A percentile compares a stretch with the other conserved stretches of the same genome.
These are phyloP conservation scores for Dothistroma septosporum DNA, from an alignment of 2,329 filamentous ascomycete species.

Conservation along the genomic window DNA sequence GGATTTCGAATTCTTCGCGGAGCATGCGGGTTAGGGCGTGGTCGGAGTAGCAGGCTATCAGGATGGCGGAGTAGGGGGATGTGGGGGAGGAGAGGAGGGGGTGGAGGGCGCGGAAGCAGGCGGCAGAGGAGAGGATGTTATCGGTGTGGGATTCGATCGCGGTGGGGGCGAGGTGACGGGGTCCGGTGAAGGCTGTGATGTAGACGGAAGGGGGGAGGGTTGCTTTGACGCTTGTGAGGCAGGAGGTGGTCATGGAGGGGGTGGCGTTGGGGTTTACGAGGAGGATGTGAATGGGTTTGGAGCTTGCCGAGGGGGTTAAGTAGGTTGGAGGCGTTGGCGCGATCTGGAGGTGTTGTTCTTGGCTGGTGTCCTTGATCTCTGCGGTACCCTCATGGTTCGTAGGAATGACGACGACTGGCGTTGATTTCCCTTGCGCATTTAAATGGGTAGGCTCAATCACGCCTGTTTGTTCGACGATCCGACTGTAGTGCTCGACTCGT, in stretches of 20 bases:
- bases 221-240: constrained; percentile 41
- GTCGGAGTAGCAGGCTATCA: constrained; percentile 49
- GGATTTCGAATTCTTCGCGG: constrained; percentile 44
- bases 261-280: constrained; percentile 50
- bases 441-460: constrained; percentile 8
- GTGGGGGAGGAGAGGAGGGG: constrained; percentile 31
- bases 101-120: constrained; percentile 45
- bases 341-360: neutral
- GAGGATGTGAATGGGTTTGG: constrained; percentile 38
- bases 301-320: neutral
- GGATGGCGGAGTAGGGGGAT: constrained; percentile 43
- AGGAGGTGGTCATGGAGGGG: constrained; percentile 46
- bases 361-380: neutral
- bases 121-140: constrained; percentile 49
- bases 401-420: constrained; percentile 1
- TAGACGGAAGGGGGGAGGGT: constrained; percentile 47
- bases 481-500: constrained; percentile 40
- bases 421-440: neutral
- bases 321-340: neutral
- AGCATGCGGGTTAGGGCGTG: constrained; percentile 47
- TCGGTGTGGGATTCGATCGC: constrained; percentile 52
- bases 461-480: constrained; percentile 33
- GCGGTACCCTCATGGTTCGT: neutral
- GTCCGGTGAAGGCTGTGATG: constrained; percentile 50
- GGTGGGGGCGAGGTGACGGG: constrained; percentile 44